Evolutionary conservation across 2,329 filamentous ascomycete species (phyloP).

Genomic region (Nemania serpens): DNA sequence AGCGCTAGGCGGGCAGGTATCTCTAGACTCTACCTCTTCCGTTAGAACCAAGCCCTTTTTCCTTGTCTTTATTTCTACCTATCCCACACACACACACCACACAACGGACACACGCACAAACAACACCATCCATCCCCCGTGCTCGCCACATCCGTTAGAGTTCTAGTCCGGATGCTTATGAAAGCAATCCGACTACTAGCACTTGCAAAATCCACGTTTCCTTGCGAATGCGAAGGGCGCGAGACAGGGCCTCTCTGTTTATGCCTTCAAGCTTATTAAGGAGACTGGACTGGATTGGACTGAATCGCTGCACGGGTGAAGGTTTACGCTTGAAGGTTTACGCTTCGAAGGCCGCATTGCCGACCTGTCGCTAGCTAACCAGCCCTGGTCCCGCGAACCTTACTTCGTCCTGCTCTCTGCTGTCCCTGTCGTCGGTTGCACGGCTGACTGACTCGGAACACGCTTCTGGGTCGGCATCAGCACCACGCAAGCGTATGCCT

Average conservation of each 20-base stretch:
- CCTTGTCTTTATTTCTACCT: conserved; percentile 22
- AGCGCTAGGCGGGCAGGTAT: conserved; percentile 1
- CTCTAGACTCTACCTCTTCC: conserved; percentile 18
- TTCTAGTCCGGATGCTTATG: conserved; percentile 18
- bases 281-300: not conserved
- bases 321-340: conserved; percentile 15
- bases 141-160: conserved; percentile 18
- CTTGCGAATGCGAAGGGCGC: conserved; percentile 18
- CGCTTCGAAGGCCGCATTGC: conserved; percentile 8
- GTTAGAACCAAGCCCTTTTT: conserved; percentile 26
- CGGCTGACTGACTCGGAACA: conserved; percentile 50
- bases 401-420: conserved; percentile 1
- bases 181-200: conserved; percentile 5
- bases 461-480: conserved; percentile 50
- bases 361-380: not conserved
- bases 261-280: conserved; percentile 9
- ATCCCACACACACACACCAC: conserved; percentile 25
- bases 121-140: conserved; percentile 16
- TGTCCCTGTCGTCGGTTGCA: conserved; percentile 35
- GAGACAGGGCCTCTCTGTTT: conserved; percentile 7
- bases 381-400: conserved; percentile 6
- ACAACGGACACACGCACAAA: conserved; percentile 19
- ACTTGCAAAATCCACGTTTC: conserved; percentile 1
- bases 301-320: conserved; percentile 14
- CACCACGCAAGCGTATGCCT: conserved; percentile 59